Base-by-base conservation (phyloP, 768 basidiomycete species). In the Zangia roseola region DNA sequence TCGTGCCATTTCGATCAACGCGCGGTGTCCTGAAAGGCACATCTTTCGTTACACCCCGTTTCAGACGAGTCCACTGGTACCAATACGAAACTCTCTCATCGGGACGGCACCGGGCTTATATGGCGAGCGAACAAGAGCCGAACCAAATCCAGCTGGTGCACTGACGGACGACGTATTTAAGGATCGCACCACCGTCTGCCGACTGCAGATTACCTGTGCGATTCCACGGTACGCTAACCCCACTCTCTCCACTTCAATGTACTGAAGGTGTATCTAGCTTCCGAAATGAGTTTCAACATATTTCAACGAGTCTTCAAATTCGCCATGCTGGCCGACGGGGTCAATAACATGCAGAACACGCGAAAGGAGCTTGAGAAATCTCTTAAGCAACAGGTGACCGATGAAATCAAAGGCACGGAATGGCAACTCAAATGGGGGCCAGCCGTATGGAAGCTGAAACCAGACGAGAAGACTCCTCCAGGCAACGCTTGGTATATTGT, bases 381-480 rank as follows among this genome's bases (percentile, higher is more conserved):
- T 31, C 44, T 58, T 23, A 49, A 49, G 34, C 6, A 14, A 10
- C 21, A 34, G n/a, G 4, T 12, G 41, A 20, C 25, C 13, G 5
- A 6, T 10, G 1, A 19, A 8, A 19, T 42, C 14, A 10, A 16
- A 8, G 17, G 8, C 8, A 25, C 12, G 16, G 39, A 12, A 19
- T 60, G 58, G 58, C 2, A 40, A 21, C 28, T 62, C 13, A 47
- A 33, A 6, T 57, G 49, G 49, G 51, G 58, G 4, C 58, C 55
- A 10, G 43, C 50, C 17, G 44, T 54, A 9, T 58, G 56, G 49
- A 60, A 60, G 38, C 10, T 36, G 9, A 20, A 28, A 2, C 49
- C 59, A 21, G 47, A 40, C 4, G 31, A 45, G 0, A 17, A 19
- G 5, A 55, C 52, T 4, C 49, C 49, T 1, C 59, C 55, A 10